phyloP scores from a whole-genome alignment of 148 eudicot species.

The Arbutus unedo region DNA sequence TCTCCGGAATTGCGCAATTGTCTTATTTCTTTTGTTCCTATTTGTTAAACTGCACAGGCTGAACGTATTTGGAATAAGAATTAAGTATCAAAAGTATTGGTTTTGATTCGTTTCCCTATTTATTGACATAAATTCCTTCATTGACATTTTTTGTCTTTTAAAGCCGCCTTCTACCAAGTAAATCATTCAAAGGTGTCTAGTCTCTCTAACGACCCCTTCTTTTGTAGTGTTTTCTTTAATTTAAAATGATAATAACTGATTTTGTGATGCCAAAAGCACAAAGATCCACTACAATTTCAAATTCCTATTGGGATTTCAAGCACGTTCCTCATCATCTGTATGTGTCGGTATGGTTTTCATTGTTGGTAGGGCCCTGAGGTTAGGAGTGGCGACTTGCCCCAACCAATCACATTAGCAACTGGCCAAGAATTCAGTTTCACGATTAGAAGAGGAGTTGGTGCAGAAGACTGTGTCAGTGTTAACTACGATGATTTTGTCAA shows the following conservation, averaged over 20 bases:
- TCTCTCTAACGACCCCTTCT: background rate
- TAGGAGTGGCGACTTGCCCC: slow-evolving; percentile 98
- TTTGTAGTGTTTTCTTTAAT: background rate
- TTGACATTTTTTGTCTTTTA: background rate
- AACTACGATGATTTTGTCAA: slow-evolving; percentile 97
- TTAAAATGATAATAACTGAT: background rate
- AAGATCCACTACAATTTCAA: background rate
- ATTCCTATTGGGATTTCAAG: background rate
- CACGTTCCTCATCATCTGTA: background rate
- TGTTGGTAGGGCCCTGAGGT: slow-evolving; percentile 91
- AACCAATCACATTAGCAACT: slow-evolving; percentile 65
- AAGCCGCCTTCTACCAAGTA: background rate
- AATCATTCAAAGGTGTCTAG: background rate
- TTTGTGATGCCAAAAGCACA: background rate
- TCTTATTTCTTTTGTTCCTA: background rate
- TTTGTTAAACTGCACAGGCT: background rate
- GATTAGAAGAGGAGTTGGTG: slow-evolving; percentile 90
- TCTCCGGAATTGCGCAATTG: background rate
- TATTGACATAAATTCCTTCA: background rate
- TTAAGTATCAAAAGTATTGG: background rate
- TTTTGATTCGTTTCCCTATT: background rate
- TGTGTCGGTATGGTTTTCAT: background rate
- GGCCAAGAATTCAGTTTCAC: slow-evolving; percentile 98
- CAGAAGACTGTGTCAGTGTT: slow-evolving; percentile 83
- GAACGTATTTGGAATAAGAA: background rate